These are phyloP conservation scores for Arthroderma sp. DNA, from an alignment of 2,329 filamentous ascomycete genomes.

Conservation along the genomic window DNA sequence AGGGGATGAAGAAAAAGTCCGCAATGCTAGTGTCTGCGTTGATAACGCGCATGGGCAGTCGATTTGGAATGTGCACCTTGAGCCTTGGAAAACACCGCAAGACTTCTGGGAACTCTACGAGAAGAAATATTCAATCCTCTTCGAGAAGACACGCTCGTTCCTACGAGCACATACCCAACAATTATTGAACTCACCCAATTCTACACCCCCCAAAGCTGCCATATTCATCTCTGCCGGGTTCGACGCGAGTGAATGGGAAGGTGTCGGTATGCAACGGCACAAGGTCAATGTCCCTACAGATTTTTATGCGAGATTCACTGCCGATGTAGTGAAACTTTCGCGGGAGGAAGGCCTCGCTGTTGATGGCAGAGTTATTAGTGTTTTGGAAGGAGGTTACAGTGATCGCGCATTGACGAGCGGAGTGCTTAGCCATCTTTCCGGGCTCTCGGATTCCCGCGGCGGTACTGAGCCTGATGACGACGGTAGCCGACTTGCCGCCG, in stretches of 20 bases:
- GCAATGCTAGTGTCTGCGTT: conserved; percentile 85
- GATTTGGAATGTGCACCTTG: conserved; percentile 90
- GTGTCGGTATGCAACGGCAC: conserved; percentile 85
- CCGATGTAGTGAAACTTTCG: conserved; percentile 70
- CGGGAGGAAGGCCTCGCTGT: conserved; percentile 64
- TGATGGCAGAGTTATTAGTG: conserved; percentile 78
- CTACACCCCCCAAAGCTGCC: conserved; percentile 60
- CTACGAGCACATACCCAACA: conserved; percentile 59
- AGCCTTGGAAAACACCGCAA: conserved; percentile 66
- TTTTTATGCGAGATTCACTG: conserved; percentile 84
- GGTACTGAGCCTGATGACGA: conserved; percentile 13
- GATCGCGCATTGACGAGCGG: conserved; percentile 81
- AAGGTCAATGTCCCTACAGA: conserved; percentile 91
- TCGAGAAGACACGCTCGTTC: conserved; percentile 70
- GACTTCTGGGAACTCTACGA: conserved; percentile 90
- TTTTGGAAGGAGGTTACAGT: conserved; percentile 91
- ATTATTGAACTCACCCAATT: conserved; percentile 40
- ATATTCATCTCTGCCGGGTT: conserved; percentile 95
- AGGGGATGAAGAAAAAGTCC: conserved; percentile 87
- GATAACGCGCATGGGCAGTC: conserved; percentile 89
- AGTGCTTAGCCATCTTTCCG: conserved; percentile 78
- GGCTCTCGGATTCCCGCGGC: conserved; percentile 47
- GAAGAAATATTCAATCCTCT: conserved; percentile 57
- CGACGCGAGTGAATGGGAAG: conserved; percentile 92
- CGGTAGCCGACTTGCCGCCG: conserved; percentile 39